Conservation (phyloP, 2,329 filamentous ascomycete species). For the Paecilomyces sp. region DNA sequence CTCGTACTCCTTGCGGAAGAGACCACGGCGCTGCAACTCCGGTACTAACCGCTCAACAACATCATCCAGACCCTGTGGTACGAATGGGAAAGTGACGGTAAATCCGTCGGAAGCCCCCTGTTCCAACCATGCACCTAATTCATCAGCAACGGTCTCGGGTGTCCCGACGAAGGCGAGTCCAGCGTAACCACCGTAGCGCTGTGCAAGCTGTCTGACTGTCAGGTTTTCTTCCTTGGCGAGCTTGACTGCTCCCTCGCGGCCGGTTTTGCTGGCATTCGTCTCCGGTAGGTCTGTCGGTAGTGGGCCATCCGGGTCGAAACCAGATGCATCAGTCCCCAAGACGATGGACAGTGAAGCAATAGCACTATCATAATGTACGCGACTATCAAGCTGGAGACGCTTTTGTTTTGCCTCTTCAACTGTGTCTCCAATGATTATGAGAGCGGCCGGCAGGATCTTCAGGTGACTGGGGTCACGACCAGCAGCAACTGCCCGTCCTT, state of each 20-base stretch:
- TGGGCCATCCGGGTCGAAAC: constrained; percentile 43
- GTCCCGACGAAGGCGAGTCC: constrained; percentile 48
- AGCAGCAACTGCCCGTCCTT: constrained; percentile 38
- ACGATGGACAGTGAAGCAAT: constrained; percentile 47
- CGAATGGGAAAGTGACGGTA: constrained; percentile 43
- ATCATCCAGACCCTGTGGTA: constrained; percentile 46
- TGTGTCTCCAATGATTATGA: constrained; percentile 45
- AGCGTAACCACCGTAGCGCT: constrained; percentile 43
- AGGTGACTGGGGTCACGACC: constrained; percentile 41
- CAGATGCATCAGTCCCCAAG: constrained; percentile 42
- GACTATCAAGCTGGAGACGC: constrained; percentile 42
- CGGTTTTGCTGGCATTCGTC: constrained; percentile 49
- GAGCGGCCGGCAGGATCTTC: constrained; percentile 47
- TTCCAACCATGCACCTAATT: constrained; percentile 41
- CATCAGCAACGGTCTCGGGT: constrained; percentile 42
- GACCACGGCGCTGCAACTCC: constrained; percentile 44
- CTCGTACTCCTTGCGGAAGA: constrained; percentile 48
- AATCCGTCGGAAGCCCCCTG: constrained; percentile 47
- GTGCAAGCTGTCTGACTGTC: constrained; percentile 46
- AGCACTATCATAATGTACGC: constrained; percentile 49
- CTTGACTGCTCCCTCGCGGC: constrained; percentile 38
- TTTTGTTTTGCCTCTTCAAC: constrained; percentile 44
- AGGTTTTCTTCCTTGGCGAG: constrained; percentile 40
- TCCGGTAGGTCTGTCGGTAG: constrained; percentile 45
- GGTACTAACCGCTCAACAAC: constrained; percentile 42